Conservation (phyloP, 1,139 yeast genomes). For the Yamadazyma aaseri region DNA sequence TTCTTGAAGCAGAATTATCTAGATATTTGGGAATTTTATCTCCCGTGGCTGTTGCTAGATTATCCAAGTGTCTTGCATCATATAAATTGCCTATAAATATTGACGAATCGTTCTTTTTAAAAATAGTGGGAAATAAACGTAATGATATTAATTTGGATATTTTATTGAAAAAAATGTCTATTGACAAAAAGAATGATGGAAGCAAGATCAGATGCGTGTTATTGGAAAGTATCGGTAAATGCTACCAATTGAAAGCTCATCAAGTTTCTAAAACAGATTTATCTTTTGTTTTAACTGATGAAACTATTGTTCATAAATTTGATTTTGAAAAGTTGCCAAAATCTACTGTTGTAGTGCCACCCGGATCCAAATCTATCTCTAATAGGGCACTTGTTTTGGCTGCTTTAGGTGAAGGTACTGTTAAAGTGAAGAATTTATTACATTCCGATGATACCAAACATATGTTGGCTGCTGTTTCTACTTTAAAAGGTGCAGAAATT, state of each 20-base stretch:
- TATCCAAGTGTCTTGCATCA: constrained; percentile 76
- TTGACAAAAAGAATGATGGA: constrained; percentile 96
- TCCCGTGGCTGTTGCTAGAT: constrained; percentile 92
- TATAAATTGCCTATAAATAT: constrained; percentile 83
- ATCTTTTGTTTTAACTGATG: constrained; percentile 82
- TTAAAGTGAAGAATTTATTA: constrained; percentile 76
- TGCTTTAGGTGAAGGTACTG: constrained; percentile 84
- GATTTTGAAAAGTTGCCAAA: constrained; percentile 34
- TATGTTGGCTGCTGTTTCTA: constrained; percentile 84
- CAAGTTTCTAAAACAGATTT: constrained; percentile 77
- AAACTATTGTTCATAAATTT: constrained; percentile 64
- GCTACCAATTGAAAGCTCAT: constrained; percentile 87
- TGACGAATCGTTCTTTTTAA: constrained; percentile 64
- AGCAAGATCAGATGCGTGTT: constrained; percentile 83
- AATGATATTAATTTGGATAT: constrained; percentile 66
- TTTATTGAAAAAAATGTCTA: constrained; percentile 81
- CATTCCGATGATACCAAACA: constrained; percentile 96
- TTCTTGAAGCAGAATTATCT: constrained; percentile 90
- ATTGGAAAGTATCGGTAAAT: constrained; percentile 80
- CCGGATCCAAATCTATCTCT: constrained; percentile 96
- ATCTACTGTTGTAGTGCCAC: constrained; percentile 66
- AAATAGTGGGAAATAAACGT: constrained; percentile 63
- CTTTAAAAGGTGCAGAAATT: constrained; percentile 79
- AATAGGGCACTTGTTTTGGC: constrained; percentile 93
- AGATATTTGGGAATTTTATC: constrained; percentile 85